Evolutionary conservation across 345 rosid species (phyloP), one percentile per base, ranked within the genome.

Genomic region (Euphorbia pulcherrima): DNA sequence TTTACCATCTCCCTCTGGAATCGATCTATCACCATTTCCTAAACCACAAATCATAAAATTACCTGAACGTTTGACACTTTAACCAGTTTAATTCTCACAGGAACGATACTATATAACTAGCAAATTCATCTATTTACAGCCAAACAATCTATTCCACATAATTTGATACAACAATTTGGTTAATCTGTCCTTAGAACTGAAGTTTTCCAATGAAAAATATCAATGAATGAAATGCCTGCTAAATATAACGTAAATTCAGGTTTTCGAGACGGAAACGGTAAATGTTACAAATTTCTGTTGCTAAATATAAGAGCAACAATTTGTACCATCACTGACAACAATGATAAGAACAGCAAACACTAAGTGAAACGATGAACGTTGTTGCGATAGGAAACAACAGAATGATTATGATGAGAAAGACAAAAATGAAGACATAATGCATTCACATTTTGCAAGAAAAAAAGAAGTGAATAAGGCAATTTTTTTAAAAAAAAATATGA

Each of bases 11-110:
- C n/a, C n/a, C 71, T 79, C 83, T 41, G 74, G 80, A 72, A 68
- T 73, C 70, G 84, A 80, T 27, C 44, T 72, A 73, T 85, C 87
- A 28, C 80, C 87, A 72, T 85, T 84, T 68, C 83, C 92, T 87
- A 73, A 4, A 60, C 10, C 21, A 47, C 13, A 35, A 62, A 28
- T 9, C 16, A 17, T 2, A 20, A 52, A 20, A 52, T 52, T 21
- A 52, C 23, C 13, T 21, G 26, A 20, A 6, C 6, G 9, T 18
- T 50, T 50, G 54, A 5, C 8, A 18, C 14, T 50, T 50, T 50
- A 50, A 6, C 18, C 20, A 20, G 23, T 2, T 50, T 18, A 5
- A 50, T 6, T 50, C 54, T 50, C 4, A 50, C 23, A 18, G 6
- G 23, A 50, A 50, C 20, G 20, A 17, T 18, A 50, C 20, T n/a